A percentile compares a stretch with the other conserved stretches of the same genome.
phyloP scores from a whole-genome alignment of 78 protist genomes.

The Salpingoeca rosetta region DNA sequence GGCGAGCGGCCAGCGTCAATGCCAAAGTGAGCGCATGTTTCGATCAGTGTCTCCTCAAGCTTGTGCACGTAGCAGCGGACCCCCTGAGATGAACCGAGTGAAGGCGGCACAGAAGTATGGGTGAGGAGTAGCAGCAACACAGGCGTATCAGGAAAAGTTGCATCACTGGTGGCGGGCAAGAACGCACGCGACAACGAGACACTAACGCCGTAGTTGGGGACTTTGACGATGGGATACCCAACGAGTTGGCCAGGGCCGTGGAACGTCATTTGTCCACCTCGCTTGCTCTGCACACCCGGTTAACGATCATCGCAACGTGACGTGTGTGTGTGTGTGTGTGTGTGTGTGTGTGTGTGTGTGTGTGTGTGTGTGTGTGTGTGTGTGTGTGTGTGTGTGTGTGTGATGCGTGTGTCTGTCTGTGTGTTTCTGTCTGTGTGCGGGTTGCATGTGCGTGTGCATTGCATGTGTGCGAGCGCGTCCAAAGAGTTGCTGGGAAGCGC shows the following conservation, averaged over 20 bases:
- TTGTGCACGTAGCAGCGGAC: constrained; percentile 15
- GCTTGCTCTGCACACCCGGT: constrained; percentile 10
- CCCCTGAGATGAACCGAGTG: not conserved
- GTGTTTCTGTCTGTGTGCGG: no score
- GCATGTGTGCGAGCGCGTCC: no score
- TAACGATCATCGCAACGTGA: no score
- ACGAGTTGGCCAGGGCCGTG: constrained; percentile 55
- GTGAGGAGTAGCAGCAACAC: not conserved
- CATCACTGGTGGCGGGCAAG: no score
- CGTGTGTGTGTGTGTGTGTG: no score
- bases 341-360: no score
- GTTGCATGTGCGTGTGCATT: no score
- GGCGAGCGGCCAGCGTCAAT: not conserved
- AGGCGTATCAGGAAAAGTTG: not conserved
- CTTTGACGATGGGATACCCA: constrained; percentile 30
- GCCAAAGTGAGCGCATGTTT: not conserved
- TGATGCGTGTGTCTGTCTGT: no score
- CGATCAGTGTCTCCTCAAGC: constrained; percentile 18
- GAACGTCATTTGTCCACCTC: constrained; percentile 40
- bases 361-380: no score
- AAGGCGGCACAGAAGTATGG: no score
- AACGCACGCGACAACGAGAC: not conserved
- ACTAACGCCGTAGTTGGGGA: not conserved
- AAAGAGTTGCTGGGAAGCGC: no score
- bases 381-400: no score